Base-by-base conservation (phyloP, 2,329 filamentous ascomycete genomes). In the Claviceps cyperi region DNA sequence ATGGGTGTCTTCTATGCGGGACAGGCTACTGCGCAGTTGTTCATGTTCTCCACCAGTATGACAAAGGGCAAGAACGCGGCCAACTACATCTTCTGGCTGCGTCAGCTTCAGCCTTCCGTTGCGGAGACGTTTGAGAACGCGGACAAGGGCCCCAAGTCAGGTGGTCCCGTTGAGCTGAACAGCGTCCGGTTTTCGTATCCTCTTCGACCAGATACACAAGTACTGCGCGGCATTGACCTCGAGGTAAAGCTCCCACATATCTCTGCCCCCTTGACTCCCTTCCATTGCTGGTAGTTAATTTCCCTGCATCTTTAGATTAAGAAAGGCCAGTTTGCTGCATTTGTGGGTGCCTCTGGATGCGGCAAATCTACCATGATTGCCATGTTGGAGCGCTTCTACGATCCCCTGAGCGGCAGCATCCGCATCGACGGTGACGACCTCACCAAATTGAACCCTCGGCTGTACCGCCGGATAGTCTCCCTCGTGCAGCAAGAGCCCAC, bases 101-200 rank as follows among this genome's bases (percentile, higher is more conserved):
- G 62, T n/a, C 57, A 62, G 32, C 57, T 71, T n/a, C 57, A 72
- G 51, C 64, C 66, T 0, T 67, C 57, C 3, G 69, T 73, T 24
- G 62, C 60, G 21, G 69, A 71, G 52, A 74, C 66, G 0, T 56
- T 60, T 1, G 58, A 67, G 35, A 73, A 73, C 56, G 55, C 56
- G 9, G 56, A 65, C 32, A 63, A 60, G 1, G 63, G 61, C 0
- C 70, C 70, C 1, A 61, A 60, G 15, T 55, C 60, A 1, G 63
- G 61, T 36, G 53, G 53, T 3, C 50, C 47, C 0, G 67, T 82
- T 2, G 65, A 70, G 14, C 71, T 83, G 52, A 66, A 71, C 7
- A 63, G 76, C 35, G 70, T 84, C n/a, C 66, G 71, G 21, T 86
- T 86, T 60, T 71, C 77, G 2, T 86, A 86, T 54, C 80, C 81